Conservation (phyloP, 345 rosid species). For the Excoecaria agallocha region DNA sequence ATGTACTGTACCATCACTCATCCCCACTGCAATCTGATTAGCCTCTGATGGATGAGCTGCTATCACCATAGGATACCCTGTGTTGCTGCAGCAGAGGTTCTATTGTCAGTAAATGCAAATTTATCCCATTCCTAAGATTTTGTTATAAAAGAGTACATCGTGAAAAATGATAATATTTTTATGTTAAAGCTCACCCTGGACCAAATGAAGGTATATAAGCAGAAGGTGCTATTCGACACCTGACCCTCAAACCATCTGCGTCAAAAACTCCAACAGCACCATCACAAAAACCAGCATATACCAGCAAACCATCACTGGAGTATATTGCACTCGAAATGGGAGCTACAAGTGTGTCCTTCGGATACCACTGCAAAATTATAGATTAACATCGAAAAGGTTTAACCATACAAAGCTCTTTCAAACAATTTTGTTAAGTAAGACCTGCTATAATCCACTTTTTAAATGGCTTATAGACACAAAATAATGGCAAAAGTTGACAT, state of each 20-base stretch:
- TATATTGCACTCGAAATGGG: constrained; percentile 51
- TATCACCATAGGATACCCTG: constrained; percentile 44
- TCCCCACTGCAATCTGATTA: constrained; percentile 61
- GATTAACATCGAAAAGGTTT: background rate
- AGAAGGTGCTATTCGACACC: constrained; percentile 52
- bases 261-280: constrained; percentile 57
- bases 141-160: too few species aligned
- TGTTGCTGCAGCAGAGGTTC: constrained; percentile 24
- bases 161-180: too few species aligned
- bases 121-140: background rate
- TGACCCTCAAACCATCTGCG: constrained; percentile 42
- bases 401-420: background rate
- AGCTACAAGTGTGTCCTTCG: constrained; percentile 44
- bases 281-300: constrained; percentile 46
- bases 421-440: background rate
- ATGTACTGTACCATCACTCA: constrained; percentile 59
- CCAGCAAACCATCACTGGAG: constrained; percentile 45
- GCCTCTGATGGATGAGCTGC: constrained; percentile 63
- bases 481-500: too few species aligned
- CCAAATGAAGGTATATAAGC: constrained; percentile 37
- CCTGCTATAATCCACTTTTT: too few species aligned
- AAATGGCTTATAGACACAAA: too few species aligned
- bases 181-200: constrained; percentile 22
- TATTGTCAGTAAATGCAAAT: background rate
- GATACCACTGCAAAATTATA: constrained; percentile 56